Percentiles rank a stretch among this genome's conserved stretches.
Conservation (phyloP, 176 grass and related monocot species). For the Oryza punctata region DNA sequence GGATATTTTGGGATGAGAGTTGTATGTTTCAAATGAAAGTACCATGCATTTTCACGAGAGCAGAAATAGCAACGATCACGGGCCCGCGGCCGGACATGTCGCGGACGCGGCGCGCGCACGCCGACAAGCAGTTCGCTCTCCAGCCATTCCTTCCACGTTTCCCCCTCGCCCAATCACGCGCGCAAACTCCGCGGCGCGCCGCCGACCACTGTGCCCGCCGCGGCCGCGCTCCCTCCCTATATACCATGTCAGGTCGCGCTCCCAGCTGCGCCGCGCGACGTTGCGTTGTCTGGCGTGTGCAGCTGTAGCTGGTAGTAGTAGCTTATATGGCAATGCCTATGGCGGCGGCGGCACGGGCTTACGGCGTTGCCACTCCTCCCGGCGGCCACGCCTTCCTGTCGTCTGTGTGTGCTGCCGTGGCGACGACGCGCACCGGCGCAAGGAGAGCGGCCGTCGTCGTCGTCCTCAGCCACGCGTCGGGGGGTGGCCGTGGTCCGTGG, state of each 20-base stretch:
- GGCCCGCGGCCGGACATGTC: not conserved
- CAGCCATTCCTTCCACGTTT: constrained; percentile 40
- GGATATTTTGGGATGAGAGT: no score
- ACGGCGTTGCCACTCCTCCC: not conserved
- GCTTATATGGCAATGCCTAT: not conserved
- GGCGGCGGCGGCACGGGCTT: not conserved
- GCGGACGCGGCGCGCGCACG: constrained; percentile 42
- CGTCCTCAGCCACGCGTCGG: not conserved
- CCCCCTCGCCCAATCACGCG: constrained; percentile 31
- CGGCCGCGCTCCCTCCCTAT: not conserved
- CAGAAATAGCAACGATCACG: not conserved
- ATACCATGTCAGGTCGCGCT: no score
- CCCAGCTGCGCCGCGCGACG: no score
- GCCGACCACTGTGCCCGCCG: not conserved
- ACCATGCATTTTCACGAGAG: not conserved
- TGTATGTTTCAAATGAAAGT: not conserved
- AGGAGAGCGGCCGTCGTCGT: not conserved
- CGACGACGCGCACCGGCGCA: not conserved
- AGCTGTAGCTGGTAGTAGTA: not conserved
- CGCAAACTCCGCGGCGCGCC: not conserved
- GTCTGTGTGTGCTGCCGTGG: not conserved
- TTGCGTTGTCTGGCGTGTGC: no score
- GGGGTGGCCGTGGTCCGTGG: not conserved
- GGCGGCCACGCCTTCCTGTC: not conserved
- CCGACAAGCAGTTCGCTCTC: not conserved